Percentiles rank a stretch among this genome's conserved stretches.
phyloP scores from a whole-genome alignment of 2,329 filamentous ascomycete genomes.

The Pestalotiopsis fici region DNA sequence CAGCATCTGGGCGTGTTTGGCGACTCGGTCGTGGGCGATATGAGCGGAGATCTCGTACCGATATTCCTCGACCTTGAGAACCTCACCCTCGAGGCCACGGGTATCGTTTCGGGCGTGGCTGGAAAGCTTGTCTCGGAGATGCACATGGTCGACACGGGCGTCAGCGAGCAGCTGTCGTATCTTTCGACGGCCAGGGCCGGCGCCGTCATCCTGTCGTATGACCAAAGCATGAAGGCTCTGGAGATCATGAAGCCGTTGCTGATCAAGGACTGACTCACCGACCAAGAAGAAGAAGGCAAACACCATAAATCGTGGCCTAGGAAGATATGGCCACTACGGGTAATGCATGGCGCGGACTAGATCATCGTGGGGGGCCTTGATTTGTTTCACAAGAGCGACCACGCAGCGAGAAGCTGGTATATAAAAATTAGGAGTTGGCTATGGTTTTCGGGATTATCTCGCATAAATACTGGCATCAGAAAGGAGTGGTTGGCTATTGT shows the following conservation, averaged over 20 bases:
- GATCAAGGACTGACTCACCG: conserved; percentile 28
- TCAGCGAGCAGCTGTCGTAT: conserved; percentile 79
- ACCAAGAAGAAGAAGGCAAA: not conserved
- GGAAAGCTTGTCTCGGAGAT: conserved; percentile 78
- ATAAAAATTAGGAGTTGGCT: not conserved
- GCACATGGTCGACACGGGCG: conserved; percentile 40
- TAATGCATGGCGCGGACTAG: not conserved
- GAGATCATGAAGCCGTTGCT: conserved; percentile 63
- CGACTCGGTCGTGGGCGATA: conserved; percentile 75
- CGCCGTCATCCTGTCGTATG: conserved; percentile 80
- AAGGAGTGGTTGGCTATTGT: not conserved
- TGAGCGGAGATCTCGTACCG: conserved; percentile 72
- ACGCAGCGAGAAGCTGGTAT: not conserved
- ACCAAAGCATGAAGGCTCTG: conserved; percentile 74
- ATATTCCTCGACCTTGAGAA: conserved; percentile 85
- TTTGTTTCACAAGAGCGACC: not conserved
- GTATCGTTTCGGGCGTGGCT: conserved; percentile 93
- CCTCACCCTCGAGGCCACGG: conserved; percentile 84
- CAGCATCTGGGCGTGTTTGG: conserved; percentile 65
- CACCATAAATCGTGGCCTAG: not conserved
- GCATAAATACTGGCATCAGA: not conserved
- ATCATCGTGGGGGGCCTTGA: not conserved
- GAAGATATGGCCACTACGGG: not conserved
- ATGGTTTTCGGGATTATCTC: not conserved
- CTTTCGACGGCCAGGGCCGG: conserved; percentile 86